Base-by-base conservation (phyloP, 2,329 filamentous ascomycete genomes). In the Chaetothyriales sp. region DNA sequence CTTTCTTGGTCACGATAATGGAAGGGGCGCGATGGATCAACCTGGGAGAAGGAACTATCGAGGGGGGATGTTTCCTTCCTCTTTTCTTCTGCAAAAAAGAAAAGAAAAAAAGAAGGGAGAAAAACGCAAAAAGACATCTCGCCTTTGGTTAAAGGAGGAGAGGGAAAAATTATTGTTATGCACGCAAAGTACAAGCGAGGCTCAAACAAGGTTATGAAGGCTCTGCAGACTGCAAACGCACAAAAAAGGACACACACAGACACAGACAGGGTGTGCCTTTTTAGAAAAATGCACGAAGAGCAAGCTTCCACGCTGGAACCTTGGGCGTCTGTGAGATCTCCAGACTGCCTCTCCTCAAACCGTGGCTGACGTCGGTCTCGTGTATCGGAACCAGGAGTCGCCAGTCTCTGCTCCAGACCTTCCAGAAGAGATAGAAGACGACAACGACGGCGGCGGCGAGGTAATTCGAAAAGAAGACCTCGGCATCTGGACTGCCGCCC, bases 401-500 rank as follows among this genome's bases (percentile, higher is more conserved):
- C 54, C 54, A 56, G 19, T 56, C 51, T 15, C 54, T 45, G 10
- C 52, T 51, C 32, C 51, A 57, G 18, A 65, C 50, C 49, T 70
- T 70, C 67, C 67, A 70, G 51, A 55, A 54, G 25, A 70, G 1
- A 62, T 67, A 73, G 53, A 71, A 65, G 12, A 55, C 52, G n/a
- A 66, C 51, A 19, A 72, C 66, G 36, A 74, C 65, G 25, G 70
- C 69, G n/a, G 65, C 57, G 18, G 72, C 71, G 5, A 75, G 68
- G 57, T 72, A 75, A 36, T 64, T 60, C 47, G 65, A 49, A 62
- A 75, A 75, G 63, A 75, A 75, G 6, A 57, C 57, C 47, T 67
- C 56, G 0, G 67, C 69, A 43, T 66, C 64, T 43, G 63, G 65
- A 12, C 18, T 42, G 1, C 25, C 46, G 20, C 71, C 76, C 44